Conservation (phyloP, 2,329 filamentous ascomycete species). For the Aureobasidium sp. region DNA sequence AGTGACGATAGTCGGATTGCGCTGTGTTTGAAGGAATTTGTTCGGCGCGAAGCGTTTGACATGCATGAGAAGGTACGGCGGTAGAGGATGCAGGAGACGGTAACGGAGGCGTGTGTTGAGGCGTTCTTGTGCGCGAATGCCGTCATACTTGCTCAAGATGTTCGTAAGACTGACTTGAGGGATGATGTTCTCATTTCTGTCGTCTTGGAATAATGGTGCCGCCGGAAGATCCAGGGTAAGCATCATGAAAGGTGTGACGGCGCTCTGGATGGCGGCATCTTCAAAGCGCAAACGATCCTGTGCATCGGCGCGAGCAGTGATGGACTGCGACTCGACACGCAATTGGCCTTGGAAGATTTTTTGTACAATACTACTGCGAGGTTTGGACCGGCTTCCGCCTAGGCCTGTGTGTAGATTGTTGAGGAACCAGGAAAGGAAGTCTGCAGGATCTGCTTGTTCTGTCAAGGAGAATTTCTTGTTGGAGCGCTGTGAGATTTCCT, state of each 20-base stretch:
- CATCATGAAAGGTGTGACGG: constrained; percentile 76
- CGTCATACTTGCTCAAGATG: constrained; percentile 89
- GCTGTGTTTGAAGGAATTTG: constrained; percentile 83
- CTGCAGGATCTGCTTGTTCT: constrained; percentile 86
- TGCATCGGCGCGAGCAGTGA: constrained; percentile 82
- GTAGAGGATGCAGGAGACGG: constrained; percentile 80
- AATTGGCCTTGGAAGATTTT: constrained; percentile 88
- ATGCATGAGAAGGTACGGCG: constrained; percentile 86
- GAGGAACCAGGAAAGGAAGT: constrained; percentile 95
- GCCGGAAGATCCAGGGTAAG: constrained; percentile 88
- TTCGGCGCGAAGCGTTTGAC: constrained; percentile 96
- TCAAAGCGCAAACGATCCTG: constrained; percentile 87
- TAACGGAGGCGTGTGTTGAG: constrained; percentile 84
- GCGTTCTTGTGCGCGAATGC: constrained; percentile 77
- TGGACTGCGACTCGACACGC: constrained; percentile 87
- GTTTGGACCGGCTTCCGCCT: constrained; percentile 81
- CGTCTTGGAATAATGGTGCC: constrained; percentile 91
- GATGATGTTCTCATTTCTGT: constrained; percentile 91
- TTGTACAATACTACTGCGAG: constrained; percentile 79
- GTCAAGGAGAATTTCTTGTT: constrained; percentile 91
- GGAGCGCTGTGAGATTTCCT: constrained; percentile 84
- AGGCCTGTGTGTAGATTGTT: constrained; percentile 91
- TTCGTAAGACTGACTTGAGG: constrained; percentile 78
- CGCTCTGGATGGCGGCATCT: constrained; percentile 75
- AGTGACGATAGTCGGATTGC: constrained; percentile 96